Evolutionary conservation across 108 stramenopile species (phyloP), one percentile per base, ranked within the genome.

Genomic region (Nitzschia sp.): DNA sequence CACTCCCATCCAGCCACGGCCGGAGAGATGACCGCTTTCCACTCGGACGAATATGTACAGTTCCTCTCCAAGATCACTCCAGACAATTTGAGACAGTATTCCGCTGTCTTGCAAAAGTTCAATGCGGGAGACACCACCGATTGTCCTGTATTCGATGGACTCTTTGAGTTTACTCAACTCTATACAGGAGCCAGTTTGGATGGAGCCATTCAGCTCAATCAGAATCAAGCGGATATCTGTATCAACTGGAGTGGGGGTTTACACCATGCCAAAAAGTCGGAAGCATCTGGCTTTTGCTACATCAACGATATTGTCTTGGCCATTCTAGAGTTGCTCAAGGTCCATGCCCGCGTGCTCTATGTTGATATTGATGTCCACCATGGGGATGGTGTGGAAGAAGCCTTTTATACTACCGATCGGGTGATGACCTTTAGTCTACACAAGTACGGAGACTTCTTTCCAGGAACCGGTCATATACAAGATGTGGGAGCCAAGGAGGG

Each of bases 351-450:
- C 10, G 99, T 99, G 17, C 87, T 99, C 14, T 99, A 99, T 80
- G 91, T 99, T 56, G 99, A 99, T 72, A 99, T 99, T 71, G 99
- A 99, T 82, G 95, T 99, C 10, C 99, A 99, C 73, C 98, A 98
- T 69, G 98, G 98, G 19, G 98, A 98, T 81, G 98, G 98, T 7
- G 98, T 98, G 24, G 96, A 99, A 84, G 99, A 99, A 81, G 99
- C 99, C 22, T 99, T 99, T 76, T 99, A 99, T 85, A 94, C 93
- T 37, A 98, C 98, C 9, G 96, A 99, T 66, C 91, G 98, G 1
- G 99, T 99, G 67, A 99, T 99, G 99, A 99, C 99, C 10, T 87
- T 96, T 14, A 90, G 87, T 65, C 90, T 99, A 77, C 99, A 99
- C 89, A 98, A 99, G 78, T 99, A 97, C 73, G 99, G 97, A 10